Evolutionary conservation across 129 eudicot species (phyloP).

Genomic region (Kitagawia praeruptora): DNA sequence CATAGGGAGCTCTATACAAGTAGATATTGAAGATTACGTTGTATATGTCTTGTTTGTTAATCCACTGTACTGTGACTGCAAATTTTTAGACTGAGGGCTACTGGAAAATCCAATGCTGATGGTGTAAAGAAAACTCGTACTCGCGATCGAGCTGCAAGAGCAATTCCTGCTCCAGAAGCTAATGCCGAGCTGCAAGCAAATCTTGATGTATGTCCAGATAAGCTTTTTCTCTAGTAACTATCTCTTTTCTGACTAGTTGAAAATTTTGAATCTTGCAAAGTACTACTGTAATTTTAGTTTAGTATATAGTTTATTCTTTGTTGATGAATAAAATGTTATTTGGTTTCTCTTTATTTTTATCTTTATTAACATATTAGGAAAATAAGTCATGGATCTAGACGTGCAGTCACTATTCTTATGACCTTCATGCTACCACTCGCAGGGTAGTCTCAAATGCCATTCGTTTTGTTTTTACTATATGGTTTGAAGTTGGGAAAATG

Average conservation of each 20-base stretch:
- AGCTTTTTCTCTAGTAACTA: slow-evolving; percentile 2
- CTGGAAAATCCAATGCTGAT: slow-evolving; percentile 56
- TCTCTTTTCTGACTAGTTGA: background rate
- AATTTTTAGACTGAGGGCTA: slow-evolving; percentile 59
- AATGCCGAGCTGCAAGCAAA: slow-evolving; percentile 78
- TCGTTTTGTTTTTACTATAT: background rate
- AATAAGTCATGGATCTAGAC: background rate
- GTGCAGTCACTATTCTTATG: background rate
- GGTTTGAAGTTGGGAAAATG: background rate
- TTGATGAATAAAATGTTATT: background rate
- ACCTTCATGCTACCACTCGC: background rate
- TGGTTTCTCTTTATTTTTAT: background rate
- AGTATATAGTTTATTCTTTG: background rate
- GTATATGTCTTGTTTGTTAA: background rate
- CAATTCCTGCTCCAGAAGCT: slow-evolving; percentile 83
- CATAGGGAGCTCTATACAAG: background rate
- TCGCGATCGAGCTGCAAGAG: slow-evolving; percentile 59
- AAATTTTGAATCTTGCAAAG: background rate
- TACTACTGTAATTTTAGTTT: background rate
- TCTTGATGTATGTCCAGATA: slow-evolving; percentile 55
- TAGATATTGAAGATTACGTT: background rate
- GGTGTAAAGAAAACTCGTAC: slow-evolving; percentile 52
- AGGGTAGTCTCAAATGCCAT: background rate
- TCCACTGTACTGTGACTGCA: background rate
- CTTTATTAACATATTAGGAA: background rate